Conservation (phyloP, 495 filamentous ascomycete genomes). For the Neurospora sp. region DNA sequence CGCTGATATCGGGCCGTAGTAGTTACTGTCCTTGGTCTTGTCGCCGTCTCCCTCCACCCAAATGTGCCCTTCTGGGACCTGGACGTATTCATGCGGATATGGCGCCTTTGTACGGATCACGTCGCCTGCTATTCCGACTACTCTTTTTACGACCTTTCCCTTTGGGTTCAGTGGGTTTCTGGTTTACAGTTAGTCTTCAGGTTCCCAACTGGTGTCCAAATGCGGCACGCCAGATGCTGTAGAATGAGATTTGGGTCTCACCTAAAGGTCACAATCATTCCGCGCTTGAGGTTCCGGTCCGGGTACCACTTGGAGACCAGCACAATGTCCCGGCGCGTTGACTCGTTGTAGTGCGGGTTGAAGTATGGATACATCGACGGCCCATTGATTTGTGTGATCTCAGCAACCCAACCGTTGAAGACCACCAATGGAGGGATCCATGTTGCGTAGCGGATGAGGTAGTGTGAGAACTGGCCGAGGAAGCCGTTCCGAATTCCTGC, state of each 20-base stretch:
- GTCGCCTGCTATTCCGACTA: slow-evolving; percentile 63
- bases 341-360: slow-evolving; percentile 52
- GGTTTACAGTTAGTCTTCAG: slow-evolving; percentile 3
- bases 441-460: slow-evolving; percentile 44
- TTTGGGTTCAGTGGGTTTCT: slow-evolving; percentile 57
- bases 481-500: slow-evolving; percentile 16
- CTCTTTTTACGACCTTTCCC: slow-evolving; percentile 53
- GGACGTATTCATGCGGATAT: slow-evolving; percentile 44
- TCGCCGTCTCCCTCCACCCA: slow-evolving; percentile 70
- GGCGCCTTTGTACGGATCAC: slow-evolving; percentile 50
- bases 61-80: slow-evolving; percentile 60
- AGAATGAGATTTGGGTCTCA: slow-evolving; percentile 14
- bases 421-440: slow-evolving; percentile 54
- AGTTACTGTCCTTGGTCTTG: slow-evolving; percentile 60
- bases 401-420: slow-evolving; percentile 52
- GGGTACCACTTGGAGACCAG: slow-evolving; percentile 40
- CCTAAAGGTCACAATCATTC: slow-evolving; percentile 47
- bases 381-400: slow-evolving; percentile 54
- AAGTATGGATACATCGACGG: slow-evolving; percentile 71
- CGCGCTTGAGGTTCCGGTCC: slow-evolving; percentile 32
- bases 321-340: slow-evolving; percentile 43
- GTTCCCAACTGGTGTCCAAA: not conserved
- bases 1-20: slow-evolving; percentile 56
- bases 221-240: not conserved
- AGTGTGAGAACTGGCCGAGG: slow-evolving; percentile 28